Conservation (phyloP, 805 yeast genomes). For the Metschnikowia chrysomelidarum region DNA sequence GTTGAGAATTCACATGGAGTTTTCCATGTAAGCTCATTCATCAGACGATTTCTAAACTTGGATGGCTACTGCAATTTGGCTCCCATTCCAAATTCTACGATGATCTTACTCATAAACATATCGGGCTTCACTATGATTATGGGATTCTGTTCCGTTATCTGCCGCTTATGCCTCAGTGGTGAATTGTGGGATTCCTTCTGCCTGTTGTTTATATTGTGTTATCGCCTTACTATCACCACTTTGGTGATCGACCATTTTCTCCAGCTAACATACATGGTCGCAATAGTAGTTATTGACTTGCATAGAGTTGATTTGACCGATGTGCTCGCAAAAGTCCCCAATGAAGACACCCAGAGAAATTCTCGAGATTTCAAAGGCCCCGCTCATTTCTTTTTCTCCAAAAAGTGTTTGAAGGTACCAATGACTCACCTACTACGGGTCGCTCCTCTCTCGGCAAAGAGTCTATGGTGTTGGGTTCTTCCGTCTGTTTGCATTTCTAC, state of each 20-base stretch:
- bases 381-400: constrained; percentile 24
- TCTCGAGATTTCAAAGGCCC: constrained; percentile 19
- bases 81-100: constrained; percentile 26
- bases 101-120: constrained; percentile 22
- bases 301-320: constrained; percentile 62
- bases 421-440: constrained; percentile 23
- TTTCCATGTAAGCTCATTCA: constrained; percentile 10
- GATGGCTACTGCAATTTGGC: constrained; percentile 9
- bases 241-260: constrained; percentile 58
- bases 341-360: constrained; percentile 10
- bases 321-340: constrained; percentile 21
- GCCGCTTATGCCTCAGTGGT: constrained; percentile 2
- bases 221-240: constrained; percentile 28
- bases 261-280: constrained; percentile 61
- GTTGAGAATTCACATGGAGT: constrained; percentile 16
- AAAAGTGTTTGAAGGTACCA: no score
- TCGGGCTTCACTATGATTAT: constrained; percentile 14
- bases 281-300: constrained; percentile 66
- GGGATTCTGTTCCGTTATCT: constrained; percentile 6
- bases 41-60: constrained; percentile 11
- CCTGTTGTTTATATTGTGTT: neutral
- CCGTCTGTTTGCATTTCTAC: constrained; percentile 19
- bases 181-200: constrained; percentile 2
- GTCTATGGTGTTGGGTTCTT: constrained; percentile 12
- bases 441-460: constrained; percentile 10